Evolutionary conservation across 768 basidiomycete species (phyloP).

Genomic region (Russula griseocarnosa): DNA sequence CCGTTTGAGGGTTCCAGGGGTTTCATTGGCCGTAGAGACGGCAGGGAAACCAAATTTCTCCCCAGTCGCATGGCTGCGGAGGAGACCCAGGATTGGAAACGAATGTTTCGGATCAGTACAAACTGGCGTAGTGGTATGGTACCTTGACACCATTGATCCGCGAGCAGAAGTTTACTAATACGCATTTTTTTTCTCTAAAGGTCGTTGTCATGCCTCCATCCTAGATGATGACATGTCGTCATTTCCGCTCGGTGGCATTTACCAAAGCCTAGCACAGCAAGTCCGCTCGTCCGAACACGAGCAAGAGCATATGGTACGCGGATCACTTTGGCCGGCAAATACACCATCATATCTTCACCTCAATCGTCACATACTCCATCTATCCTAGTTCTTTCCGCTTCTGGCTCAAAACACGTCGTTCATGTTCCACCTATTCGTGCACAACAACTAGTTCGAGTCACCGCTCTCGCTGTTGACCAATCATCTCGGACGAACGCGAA

Average conservation of each 20-base stretch:
- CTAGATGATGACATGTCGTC: constrained; percentile 17
- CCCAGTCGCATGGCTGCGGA: constrained; percentile 46
- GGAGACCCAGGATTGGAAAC: constrained; percentile 66
- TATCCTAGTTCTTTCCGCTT: constrained; percentile 47
- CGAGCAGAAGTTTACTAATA: neutral
- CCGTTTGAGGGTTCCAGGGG: constrained; percentile 67
- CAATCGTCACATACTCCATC: constrained; percentile 52
- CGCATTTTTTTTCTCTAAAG: constrained; percentile 36
- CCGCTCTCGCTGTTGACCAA: constrained; percentile 71
- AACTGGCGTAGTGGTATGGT: constrained; percentile 74
- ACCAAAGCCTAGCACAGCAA: neutral
- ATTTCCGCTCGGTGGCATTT: neutral
- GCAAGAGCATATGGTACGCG: constrained; percentile 23
- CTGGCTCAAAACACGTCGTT: constrained; percentile 40
- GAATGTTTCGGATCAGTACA: constrained; percentile 80
- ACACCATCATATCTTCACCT: constrained; percentile 20
- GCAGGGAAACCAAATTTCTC: constrained; percentile 54
- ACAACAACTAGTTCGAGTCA: constrained; percentile 43
- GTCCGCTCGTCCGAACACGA: neutral
- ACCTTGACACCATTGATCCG: constrained; percentile 12
- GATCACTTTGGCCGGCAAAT: constrained; percentile 23
- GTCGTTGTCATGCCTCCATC: constrained; percentile 47
- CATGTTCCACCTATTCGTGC: constrained; percentile 41
- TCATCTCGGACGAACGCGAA: constrained; percentile 47
- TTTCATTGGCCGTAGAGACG: constrained; percentile 52